Conservation (phyloP, 345 rosid species). For the Citrus inodora region DNA sequence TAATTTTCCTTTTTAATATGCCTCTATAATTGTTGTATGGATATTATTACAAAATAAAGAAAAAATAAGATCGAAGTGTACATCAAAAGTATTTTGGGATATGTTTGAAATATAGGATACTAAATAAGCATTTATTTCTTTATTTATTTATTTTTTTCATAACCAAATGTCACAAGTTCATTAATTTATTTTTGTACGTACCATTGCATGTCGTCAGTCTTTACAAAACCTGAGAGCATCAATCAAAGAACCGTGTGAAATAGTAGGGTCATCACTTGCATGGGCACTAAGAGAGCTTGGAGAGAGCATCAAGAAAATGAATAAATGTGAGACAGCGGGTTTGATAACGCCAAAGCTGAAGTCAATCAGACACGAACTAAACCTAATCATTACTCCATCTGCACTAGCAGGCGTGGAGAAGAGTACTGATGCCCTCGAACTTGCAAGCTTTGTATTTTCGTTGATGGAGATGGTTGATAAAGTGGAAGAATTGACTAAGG, state of each 20-base stretch:
- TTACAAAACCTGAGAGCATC: slow-evolving; percentile 20
- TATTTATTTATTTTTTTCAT: too few species aligned
- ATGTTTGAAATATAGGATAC: too few species aligned
- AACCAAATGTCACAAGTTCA: background rate
- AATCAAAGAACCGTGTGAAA: slow-evolving; percentile 43
- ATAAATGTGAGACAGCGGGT: slow-evolving; percentile 28
- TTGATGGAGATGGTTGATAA: slow-evolving; percentile 46
- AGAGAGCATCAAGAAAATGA: slow-evolving; percentile 48
- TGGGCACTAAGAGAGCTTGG: slow-evolving; percentile 55
- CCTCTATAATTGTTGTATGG: fast-evolving
- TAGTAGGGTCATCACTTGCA: slow-evolving; percentile 31
- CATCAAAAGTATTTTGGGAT: too few species aligned
- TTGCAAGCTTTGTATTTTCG: slow-evolving; percentile 44
- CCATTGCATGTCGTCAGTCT: slow-evolving; percentile 5
- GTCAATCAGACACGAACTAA: slow-evolving; percentile 37
- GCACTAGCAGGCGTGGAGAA: slow-evolving; percentile 11
- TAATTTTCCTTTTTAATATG: fast-evolving
- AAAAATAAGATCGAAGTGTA: too few species aligned
- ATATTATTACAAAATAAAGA: too few species aligned
- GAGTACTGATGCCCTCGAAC: slow-evolving; percentile 32
- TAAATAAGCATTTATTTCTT: too few species aligned
- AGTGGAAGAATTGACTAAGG: slow-evolving; percentile 47
- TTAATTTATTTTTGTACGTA: background rate
- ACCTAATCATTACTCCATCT: slow-evolving; percentile 15
- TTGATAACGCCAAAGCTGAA: slow-evolving; percentile 40